Evolutionary conservation across 75 land plant genomes (phyloP), one percentile per base, ranked within the genome.

Genomic region (Pinus albicaulis): DNA sequence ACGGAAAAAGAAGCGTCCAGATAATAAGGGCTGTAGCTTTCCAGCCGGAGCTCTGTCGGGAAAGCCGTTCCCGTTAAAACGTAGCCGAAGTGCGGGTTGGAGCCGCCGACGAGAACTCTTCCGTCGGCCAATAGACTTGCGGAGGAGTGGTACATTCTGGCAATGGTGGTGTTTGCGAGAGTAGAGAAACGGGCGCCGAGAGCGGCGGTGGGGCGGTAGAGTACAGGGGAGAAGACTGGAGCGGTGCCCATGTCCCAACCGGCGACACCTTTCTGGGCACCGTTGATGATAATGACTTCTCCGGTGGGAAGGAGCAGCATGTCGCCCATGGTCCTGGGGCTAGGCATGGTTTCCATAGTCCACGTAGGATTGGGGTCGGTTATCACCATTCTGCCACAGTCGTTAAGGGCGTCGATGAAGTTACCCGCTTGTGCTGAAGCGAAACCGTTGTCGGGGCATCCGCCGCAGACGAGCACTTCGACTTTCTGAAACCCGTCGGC

Each of bases 401-500:
- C 79, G 3, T 64, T 20, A 0, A 84, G 59, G 3, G 95, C 95
- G 2, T 28, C 66, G 15, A 80, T 38, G 57, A 87, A 85, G 3
- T 7, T 1, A 83, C 82, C 19, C 53, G 48, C 4, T 3, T 17
- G 10, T 44, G 52, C 52, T 44, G 52, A 44, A 44, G 52, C 8
- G 76, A 55, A 84, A 6, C 91, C 53, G 1, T 81, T 85, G 28
- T 41, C 59, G 0, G 86, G 87, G 1, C 92, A 83, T 0, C 97
- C 97, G 7, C 97, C 95, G 76, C 97, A 94, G 20, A 94, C 65
- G 73, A 94, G 59, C 0, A 86, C 85, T 62, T 88, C 88, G 0
- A 77, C 89, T 19, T 70, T 64, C 13, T 62, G 17, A 22, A 34
- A 76, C 5, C 55, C 73, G 13, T 84, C 59, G 1, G 55, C 38